Percentiles rank a stretch among this genome's conserved stretches.
phyloP scores from a whole-genome alignment of 768 basidiomycete species.

The Dacryopinax spathularia region DNA sequence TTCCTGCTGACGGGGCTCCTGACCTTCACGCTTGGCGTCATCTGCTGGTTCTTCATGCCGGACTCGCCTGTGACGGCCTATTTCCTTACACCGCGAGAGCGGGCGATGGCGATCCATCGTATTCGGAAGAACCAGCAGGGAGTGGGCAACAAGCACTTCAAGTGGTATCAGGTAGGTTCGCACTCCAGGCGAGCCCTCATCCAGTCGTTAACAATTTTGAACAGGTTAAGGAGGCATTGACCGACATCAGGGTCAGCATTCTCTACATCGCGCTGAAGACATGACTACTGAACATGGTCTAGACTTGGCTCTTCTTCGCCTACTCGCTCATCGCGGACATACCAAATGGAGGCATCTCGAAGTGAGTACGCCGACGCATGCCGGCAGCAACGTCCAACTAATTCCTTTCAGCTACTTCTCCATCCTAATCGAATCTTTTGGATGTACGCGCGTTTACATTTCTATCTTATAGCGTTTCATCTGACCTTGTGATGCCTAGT shows the following conservation, averaged over 20 bases:
- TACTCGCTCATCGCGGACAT: slow-evolving; percentile 42
- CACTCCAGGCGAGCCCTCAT: neutral
- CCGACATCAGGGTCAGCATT: slow-evolving; percentile 34
- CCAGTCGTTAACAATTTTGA: neutral
- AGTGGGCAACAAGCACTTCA: slow-evolving; percentile 39
- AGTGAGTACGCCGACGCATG: neutral
- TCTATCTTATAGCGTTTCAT: too few relatives aligned
- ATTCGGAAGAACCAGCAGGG: slow-evolving; percentile 40
- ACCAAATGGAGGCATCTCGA: neutral
- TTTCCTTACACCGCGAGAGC: neutral
- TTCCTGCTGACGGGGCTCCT: neutral
- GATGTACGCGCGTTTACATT: neutral
- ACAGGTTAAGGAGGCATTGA: slow-evolving; percentile 30
- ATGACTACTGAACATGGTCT: slow-evolving; percentile 32
- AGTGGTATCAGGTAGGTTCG: slow-evolving; percentile 17
- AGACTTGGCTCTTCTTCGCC: slow-evolving; percentile 36
- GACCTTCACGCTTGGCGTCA: neutral
- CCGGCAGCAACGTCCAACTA: too few relatives aligned
- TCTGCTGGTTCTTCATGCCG: neutral
- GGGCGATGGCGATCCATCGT: slow-evolving; percentile 22
- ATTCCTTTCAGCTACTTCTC: neutral
- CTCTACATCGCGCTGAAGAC: slow-evolving; percentile 34
- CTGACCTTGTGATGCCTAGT: neutral
- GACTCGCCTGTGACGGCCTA: neutral
- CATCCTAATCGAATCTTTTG: neutral